Evolutionary conservation across 164 flowering plant genomes (phyloP).

Genomic region (Vitis rupestris): DNA sequence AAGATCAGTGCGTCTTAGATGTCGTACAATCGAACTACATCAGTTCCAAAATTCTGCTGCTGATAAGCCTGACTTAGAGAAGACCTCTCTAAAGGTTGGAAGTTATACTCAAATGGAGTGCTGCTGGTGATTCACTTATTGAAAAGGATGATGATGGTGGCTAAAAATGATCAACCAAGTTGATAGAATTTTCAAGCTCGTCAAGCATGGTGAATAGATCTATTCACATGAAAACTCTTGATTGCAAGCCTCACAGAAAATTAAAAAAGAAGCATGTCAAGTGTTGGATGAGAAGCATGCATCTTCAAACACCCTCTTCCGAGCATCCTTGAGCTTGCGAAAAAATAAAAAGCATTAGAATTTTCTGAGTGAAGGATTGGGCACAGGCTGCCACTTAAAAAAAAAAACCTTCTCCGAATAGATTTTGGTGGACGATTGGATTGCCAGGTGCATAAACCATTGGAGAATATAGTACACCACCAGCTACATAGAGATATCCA

Average conservation of each 20-base stretch:
- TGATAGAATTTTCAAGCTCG: slow-evolving; percentile 11
- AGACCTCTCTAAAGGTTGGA: slow-evolving; percentile 23
- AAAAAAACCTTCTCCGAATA: too few species aligned
- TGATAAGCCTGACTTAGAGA: slow-evolving; percentile 6
- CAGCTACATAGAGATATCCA: too few species aligned
- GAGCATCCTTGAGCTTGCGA: slow-evolving; percentile 32
- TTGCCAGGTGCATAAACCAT: too few species aligned
- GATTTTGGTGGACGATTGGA: too few species aligned
- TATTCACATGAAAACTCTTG: slow-evolving; percentile 11
- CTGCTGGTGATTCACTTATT: slow-evolving; percentile 5
- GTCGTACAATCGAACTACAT: not conserved
- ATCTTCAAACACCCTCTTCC: slow-evolving; percentile 33
- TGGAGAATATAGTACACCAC: too few species aligned
- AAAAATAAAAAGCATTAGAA: slow-evolving; percentile 47
- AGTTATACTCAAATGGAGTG: not conserved
- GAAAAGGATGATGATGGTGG: slow-evolving; percentile 10
- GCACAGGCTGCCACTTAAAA: too few species aligned
- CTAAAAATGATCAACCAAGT: slow-evolving; percentile 1
- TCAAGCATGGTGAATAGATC: slow-evolving; percentile 11
- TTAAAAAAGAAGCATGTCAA: slow-evolving; percentile 31
- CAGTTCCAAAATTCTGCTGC: slow-evolving; percentile 4
- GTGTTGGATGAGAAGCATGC: slow-evolving; percentile 23
- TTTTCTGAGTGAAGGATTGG: too few species aligned
- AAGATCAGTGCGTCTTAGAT: slow-evolving; percentile 13
- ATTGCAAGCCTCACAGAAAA: slow-evolving; percentile 5